phyloP scores from a whole-genome alignment of 164 flowering plant species.

The Akebia trifoliata region DNA sequence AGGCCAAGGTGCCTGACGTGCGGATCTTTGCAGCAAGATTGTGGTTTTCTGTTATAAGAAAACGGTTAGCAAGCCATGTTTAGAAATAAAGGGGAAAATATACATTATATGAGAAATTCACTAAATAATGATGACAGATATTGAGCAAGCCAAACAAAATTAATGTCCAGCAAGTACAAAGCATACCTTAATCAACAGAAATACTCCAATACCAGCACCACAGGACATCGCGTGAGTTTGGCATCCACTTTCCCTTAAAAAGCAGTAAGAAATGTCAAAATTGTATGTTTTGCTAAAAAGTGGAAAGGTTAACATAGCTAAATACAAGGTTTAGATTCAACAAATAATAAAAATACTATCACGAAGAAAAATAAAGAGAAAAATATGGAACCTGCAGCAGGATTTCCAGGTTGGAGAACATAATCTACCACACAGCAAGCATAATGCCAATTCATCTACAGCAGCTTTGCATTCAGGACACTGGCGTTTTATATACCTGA shows the following conservation, averaged over 20 bases:
- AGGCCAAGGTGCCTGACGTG: conserved; percentile 82
- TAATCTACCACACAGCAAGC: conserved; percentile 85
- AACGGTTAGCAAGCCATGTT: conserved; percentile 1
- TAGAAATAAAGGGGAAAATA: neutral
- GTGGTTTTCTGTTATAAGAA: conserved; percentile 58
- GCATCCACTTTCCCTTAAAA: conserved; percentile 58
- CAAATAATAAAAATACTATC: neutral
- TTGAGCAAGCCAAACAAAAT: neutral
- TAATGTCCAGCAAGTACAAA: neutral
- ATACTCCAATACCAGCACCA: conserved; percentile 92
- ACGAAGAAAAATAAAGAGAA: neutral
- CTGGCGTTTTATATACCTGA: conserved; percentile 74
- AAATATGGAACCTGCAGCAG: conserved; percentile 80
- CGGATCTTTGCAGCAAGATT: conserved; percentile 74
- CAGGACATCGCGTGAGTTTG: conserved; percentile 69
- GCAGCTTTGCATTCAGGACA: conserved; percentile 56
- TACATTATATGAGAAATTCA: neutral
- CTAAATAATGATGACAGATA: neutral
- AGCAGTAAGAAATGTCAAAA: conserved; percentile 2
- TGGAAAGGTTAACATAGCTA: neutral
- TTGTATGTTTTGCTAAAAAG: neutral
- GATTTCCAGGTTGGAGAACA: conserved; percentile 70
- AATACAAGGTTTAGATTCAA: neutral
- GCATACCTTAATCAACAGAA: conserved; percentile 68
- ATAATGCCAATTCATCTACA: conserved; percentile 65